Percentiles rank a stretch among this genome's conserved stretches.
These are phyloP conservation scores for Acanthamoeba rhysodes DNA, from an alignment of 208 protist genomes.

Conservation along the genomic window DNA sequence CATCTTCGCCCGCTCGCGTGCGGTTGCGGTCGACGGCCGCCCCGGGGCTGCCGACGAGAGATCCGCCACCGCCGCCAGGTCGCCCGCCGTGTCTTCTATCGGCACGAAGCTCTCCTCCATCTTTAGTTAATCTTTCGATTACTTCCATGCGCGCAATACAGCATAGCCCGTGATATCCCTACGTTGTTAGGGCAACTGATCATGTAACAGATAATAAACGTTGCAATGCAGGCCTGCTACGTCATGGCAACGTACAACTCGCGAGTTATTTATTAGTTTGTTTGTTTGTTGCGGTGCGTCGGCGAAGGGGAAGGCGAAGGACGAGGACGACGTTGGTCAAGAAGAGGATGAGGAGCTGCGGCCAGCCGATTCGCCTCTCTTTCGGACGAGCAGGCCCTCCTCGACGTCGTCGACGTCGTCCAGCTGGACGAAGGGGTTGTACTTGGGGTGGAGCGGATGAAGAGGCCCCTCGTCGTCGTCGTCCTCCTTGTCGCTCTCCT, in stretches of 20 bases:
- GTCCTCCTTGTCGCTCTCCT: conserved; percentile 61
- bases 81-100: neutral
- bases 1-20: neutral
- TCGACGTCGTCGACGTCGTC: neutral
- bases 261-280: no score
- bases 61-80: neutral
- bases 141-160: no score
- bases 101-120: neutral
- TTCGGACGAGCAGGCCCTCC: neutral
- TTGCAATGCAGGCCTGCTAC: no score
- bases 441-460: neutral
- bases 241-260: neutral
- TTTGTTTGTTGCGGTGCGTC: no score
- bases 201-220: neutral
- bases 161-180: no score
- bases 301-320: neutral
- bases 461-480: neutral
- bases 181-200: neutral
- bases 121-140: no score
- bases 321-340: neutral
- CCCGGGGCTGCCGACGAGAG: neutral
- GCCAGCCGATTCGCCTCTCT: neutral
- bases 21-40: neutral
- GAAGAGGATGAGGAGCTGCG: conserved; percentile 7
- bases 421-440: neutral